Conservation (phyloP, 805 yeast genomes). For the Starmera dryadoides region DNA sequence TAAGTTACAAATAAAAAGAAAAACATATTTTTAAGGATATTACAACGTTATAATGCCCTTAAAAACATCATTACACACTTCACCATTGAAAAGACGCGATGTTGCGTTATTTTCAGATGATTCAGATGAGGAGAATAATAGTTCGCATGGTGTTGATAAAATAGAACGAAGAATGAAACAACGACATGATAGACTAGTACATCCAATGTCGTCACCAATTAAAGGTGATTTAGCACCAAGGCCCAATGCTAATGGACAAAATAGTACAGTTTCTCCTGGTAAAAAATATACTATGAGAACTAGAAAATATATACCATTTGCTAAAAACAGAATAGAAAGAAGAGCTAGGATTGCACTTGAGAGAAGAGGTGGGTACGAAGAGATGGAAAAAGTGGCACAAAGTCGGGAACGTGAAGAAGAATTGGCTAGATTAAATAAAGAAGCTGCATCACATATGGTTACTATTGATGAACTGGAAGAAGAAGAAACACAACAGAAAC, state of each 20-base stretch:
- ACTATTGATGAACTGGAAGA: constrained; percentile 8
- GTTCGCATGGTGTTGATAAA: background rate
- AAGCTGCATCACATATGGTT: constrained; percentile 10
- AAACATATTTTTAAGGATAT: background rate
- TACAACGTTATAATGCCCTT: background rate
- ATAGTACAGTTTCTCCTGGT: background rate
- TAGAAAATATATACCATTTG: constrained; percentile 1
- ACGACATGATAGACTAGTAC: background rate
- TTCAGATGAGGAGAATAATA: background rate
- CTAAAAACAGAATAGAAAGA: background rate
- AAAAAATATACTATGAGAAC: constrained; percentile 1
- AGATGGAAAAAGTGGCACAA: constrained; percentile 1
- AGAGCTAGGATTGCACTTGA: background rate
- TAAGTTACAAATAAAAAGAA: background rate
- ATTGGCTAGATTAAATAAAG: background rate
- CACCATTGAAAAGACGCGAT: background rate
- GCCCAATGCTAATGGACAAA: background rate
- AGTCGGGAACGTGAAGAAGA: background rate
- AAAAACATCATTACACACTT: background rate
- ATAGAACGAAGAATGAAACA: background rate
- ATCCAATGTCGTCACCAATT: constrained; percentile 11
- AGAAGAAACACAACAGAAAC: constrained; percentile 6
- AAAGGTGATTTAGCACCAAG: background rate
- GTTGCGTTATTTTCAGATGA: background rate
- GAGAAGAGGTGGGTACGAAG: constrained; percentile 2